phyloP scores from a whole-genome alignment of 164 flowering plant genomes.

The Platanus orientalis region DNA sequence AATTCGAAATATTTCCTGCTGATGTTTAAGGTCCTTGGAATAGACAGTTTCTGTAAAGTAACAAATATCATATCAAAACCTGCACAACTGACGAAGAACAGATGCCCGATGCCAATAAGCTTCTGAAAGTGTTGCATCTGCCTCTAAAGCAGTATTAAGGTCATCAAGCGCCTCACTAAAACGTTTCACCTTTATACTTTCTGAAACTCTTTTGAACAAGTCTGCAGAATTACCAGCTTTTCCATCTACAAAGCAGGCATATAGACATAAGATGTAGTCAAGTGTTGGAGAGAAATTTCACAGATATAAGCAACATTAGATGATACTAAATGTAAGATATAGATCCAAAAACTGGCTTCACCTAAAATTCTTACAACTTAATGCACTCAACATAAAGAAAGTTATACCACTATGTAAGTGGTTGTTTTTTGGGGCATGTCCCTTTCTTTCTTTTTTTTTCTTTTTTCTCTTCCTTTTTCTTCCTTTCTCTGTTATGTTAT shows the following conservation, averaged over 20 bases:
- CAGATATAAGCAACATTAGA: neutral
- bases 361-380: no score
- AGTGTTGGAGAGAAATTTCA: neutral
- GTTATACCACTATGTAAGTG: no score
- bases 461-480: no score
- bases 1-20: neutral
- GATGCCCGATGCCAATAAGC: conserved; percentile 78
- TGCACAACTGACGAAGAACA: conserved; percentile 78
- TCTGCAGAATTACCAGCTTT: conserved; percentile 52
- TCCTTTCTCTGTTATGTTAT: no score
- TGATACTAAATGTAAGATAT: no score
- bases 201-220: conserved; percentile 70
- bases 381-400: no score
- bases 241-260: conserved; percentile 44
- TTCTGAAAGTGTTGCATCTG: conserved; percentile 80
- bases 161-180: conserved; percentile 82
- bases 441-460: no score
- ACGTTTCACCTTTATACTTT: conserved; percentile 61
- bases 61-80: conserved; percentile 35
- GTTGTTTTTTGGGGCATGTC: no score
- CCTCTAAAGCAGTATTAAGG: conserved; percentile 84
- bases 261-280: neutral
- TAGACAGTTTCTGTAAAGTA: neutral
- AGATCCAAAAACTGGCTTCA: no score
- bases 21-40: neutral